Conservation (phyloP, 805 yeast species). For the Dipodascus geniculatus region DNA sequence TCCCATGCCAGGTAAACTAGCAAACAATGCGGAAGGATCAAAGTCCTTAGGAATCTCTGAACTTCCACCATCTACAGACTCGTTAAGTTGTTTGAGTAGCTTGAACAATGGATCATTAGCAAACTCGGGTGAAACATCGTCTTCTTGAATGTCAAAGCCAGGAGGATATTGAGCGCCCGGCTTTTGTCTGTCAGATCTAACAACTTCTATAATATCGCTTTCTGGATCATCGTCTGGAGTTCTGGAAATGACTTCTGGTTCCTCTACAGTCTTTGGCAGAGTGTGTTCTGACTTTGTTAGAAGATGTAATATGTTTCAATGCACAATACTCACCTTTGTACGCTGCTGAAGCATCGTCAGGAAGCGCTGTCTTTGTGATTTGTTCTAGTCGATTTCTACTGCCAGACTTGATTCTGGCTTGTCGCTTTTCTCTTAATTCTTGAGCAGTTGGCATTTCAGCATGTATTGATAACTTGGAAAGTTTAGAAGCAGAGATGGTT, state of each 20-base stretch:
- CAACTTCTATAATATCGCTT: slow-evolving; percentile 1
- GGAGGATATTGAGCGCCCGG: background rate
- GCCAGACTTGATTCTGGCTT: slow-evolving; percentile 21
- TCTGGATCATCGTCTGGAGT: background rate
- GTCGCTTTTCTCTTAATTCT: slow-evolving; percentile 20
- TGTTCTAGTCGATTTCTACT: slow-evolving; percentile 22
- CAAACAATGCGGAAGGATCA: background rate
- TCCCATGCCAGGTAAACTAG: background rate
- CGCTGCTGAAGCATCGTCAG: background rate
- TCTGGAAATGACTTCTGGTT: background rate
- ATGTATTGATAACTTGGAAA: too few relatives aligned
- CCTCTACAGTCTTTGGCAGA: background rate
- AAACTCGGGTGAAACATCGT: background rate
- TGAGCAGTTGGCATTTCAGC: background rate
- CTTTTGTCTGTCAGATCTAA: background rate
- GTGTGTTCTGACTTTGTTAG: background rate
- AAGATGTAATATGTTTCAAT: too few relatives aligned
- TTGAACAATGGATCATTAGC: slow-evolving; percentile 1
- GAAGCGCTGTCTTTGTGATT: slow-evolving; percentile 19
- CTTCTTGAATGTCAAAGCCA: slow-evolving; percentile 1
- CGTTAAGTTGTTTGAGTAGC: background rate
- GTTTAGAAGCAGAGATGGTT: too few relatives aligned
- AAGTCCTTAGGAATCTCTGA: background rate
- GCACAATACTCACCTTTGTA: background rate
- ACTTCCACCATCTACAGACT: background rate